These are phyloP conservation scores for Juglanconis oblonga DNA, from an alignment of 2,329 filamentous ascomycete species.

Conservation along the genomic window DNA sequence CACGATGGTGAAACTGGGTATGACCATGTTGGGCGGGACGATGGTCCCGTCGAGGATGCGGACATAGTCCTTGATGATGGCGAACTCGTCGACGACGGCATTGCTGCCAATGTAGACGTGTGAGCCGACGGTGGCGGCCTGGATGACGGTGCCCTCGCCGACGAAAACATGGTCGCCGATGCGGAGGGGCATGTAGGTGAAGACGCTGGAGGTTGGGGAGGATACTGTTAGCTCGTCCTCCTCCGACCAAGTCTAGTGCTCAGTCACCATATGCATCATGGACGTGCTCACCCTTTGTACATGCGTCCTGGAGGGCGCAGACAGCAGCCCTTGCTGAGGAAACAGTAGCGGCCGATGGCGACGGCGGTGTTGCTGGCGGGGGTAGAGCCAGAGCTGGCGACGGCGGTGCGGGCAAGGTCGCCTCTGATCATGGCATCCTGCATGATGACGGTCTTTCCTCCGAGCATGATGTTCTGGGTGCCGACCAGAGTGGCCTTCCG, in stretches of 20 bases:
- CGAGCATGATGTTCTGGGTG: constrained; percentile 96
- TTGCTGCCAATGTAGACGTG: constrained; percentile 82
- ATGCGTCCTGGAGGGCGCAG: constrained; percentile 81
- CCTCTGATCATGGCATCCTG: constrained; percentile 92
- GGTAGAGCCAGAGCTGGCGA: constrained; percentile 37
- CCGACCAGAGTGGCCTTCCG: constrained; percentile 88
- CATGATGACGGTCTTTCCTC: constrained; percentile 93
- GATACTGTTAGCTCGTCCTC: neutral
- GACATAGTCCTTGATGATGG: constrained; percentile 91
- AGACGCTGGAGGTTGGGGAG: constrained; percentile 38
- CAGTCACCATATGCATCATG: neutral
- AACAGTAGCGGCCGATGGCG: constrained; percentile 86
- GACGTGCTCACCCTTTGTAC: constrained; percentile 61
- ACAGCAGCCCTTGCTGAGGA: constrained; percentile 74
- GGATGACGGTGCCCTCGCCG: constrained; percentile 70
- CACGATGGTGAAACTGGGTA: constrained; percentile 90
- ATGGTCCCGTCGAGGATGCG: constrained; percentile 82
- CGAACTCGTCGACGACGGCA: constrained; percentile 79
- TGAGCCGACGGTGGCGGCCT: constrained; percentile 77
- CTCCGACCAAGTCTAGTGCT: neutral
- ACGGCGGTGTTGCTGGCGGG: constrained; percentile 65
- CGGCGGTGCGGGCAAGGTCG: constrained; percentile 67
- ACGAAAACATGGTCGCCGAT: constrained; percentile 95
- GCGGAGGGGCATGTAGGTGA: constrained; percentile 84
- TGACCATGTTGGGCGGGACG: constrained; percentile 83